Evolutionary conservation across 2,329 filamentous ascomycete genomes (phyloP), one percentile per base, ranked within the genome.

Genomic region (Neopestalotiopsis sp.): DNA sequence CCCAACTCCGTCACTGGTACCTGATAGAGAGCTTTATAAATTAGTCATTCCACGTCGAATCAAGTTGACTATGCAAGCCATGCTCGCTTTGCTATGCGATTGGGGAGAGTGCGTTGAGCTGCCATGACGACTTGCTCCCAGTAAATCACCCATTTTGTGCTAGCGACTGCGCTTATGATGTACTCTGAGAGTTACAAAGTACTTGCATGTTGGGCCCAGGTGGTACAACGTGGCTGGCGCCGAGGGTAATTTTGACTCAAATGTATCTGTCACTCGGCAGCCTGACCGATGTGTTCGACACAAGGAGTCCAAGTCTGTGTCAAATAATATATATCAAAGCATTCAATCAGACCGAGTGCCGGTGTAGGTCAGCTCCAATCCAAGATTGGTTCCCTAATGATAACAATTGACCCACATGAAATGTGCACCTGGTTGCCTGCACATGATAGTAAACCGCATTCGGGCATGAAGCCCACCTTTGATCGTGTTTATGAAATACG

Each of bases 1-100:
- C 57, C 57, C 57, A 34, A 30, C 57, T 59, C 57, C 57, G 30
- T 59, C 57, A 59, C 57, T 59, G 30, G 57, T 59, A 30, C 30
- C 10, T 59, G 57, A 59, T 59, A 59, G 57, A 59, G 57, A 59
- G 20, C 57, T 59, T 59, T 59, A 52, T 52, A 52, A 52, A 52
- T n/a, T 52, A 20, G 20, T 20, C 45, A n/a, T 20, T 24, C 24
- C 24, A 28, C 24, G 24, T 28, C 24, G 24, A 28, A 28, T 28
- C 24, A 28, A 28, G 24, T 28, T 28, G 24, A 28, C 24, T 3
- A 28, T 28, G 24, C 24, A 28, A 28, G 24, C 24, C 24, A 4
- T 28, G 24, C 24, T 28, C 24, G 24, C 24, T 28, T 28, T 28
- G 24, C 24, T 28, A 28, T 28, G 24, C 24, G 24, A 28, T 28